phyloP scores from a whole-genome alignment of 1,284 basidiomycete species.

The Ceratobasidium sp. region DNA sequence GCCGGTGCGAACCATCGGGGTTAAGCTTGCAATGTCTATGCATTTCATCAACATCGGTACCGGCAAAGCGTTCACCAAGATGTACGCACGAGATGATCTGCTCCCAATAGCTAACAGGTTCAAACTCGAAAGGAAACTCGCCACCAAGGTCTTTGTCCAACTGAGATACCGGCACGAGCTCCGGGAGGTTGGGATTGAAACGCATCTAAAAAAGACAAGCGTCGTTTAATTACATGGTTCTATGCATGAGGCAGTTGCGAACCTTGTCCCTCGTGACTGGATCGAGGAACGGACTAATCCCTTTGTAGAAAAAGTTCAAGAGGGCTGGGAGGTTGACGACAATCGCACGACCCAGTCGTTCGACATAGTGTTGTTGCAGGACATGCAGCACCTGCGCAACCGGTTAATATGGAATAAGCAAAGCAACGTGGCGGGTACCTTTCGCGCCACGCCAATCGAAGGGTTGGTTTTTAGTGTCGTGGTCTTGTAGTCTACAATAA shows the following conservation, averaged over 20 bases:
- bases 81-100: slow-evolving; percentile 73
- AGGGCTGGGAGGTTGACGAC: slow-evolving; percentile 86
- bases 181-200: slow-evolving; percentile 86
- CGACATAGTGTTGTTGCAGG: slow-evolving; percentile 91
- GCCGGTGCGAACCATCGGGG: slow-evolving; percentile 31
- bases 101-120: slow-evolving; percentile 83
- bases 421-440: slow-evolving; percentile 60
- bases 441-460: slow-evolving; percentile 80
- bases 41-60: not conserved
- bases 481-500: slow-evolving; percentile 86
- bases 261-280: slow-evolving; percentile 92
- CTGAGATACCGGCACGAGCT: slow-evolving; percentile 80
- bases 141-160: slow-evolving; percentile 84
- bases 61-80: not conserved
- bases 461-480: slow-evolving; percentile 85
- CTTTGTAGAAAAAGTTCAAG: slow-evolving; percentile 88
- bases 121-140: slow-evolving; percentile 80
- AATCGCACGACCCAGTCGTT: slow-evolving; percentile 87
- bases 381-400: slow-evolving; percentile 74
- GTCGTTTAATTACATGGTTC: slow-evolving; percentile 10
- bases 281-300: slow-evolving; percentile 89
- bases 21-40: slow-evolving; percentile 37
- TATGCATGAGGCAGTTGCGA: slow-evolving; percentile 48
- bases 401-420: not conserved
- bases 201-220: slow-evolving; percentile 69